phyloP scores from a whole-genome alignment of 768 basidiomycete genomes.

The Cystobasidiopsis lactophilus region DNA sequence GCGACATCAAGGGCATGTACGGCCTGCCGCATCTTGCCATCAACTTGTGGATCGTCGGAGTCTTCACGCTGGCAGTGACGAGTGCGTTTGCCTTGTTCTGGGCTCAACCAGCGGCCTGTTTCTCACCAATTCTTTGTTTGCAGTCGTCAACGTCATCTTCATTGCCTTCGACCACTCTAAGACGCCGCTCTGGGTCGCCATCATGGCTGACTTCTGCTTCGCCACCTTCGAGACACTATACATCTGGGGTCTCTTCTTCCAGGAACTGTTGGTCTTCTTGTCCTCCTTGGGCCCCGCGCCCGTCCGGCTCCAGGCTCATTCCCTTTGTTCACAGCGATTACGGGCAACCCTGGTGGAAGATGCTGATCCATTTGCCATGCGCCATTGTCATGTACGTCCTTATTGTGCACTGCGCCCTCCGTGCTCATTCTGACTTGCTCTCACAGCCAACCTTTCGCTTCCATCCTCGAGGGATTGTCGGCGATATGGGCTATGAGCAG shows the following conservation, averaged over 20 bases:
- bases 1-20: constrained; percentile 21
- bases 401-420: no score
- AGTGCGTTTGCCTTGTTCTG: no score
- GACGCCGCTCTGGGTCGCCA: constrained; percentile 22
- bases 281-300: not conserved
- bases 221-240: constrained; percentile 14
- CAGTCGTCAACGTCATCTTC: constrained; percentile 22
- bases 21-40: constrained; percentile 22
- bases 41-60: constrained; percentile 21
- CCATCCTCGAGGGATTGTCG: constrained; percentile 21
- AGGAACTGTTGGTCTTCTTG: constrained; percentile 5
- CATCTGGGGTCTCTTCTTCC: constrained; percentile 21
- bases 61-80: constrained; percentile 22
- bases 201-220: constrained; percentile 22
- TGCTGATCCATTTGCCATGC: constrained; percentile 17
- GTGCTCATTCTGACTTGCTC: no score
- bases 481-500: constrained; percentile 22
- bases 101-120: no score
- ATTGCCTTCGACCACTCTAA: constrained; percentile 20
- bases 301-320: not conserved
- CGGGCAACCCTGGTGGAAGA: constrained; percentile 21
- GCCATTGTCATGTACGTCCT: constrained; percentile 19
- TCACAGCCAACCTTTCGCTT: constrained; percentile 22
- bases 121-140: no score
- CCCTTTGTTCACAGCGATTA: constrained; percentile 14